Percentiles rank a stretch among this genome's conserved stretches.
Evolutionary conservation across 2,329 filamentous ascomycete species (phyloP).

Genomic region (Exophiala xenobiotica): DNA sequence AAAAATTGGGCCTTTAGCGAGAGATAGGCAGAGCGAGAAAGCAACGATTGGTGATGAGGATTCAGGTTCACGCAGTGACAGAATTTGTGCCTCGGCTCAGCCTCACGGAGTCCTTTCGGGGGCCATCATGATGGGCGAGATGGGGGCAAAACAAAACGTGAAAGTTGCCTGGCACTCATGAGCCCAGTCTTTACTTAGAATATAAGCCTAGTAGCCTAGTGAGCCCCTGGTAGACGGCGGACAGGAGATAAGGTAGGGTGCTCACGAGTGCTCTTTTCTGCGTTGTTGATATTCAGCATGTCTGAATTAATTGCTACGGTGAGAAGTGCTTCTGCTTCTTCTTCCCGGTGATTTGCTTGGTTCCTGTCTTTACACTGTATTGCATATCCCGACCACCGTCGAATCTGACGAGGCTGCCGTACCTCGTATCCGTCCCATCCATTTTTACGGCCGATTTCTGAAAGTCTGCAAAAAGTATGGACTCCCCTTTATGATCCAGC

Average conservation of each 20-base stretch:
- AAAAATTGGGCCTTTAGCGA: not conserved
- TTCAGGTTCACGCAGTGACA: not conserved
- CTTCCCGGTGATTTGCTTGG: not conserved
- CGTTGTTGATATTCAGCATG: conserved; percentile 4
- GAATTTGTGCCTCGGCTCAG: conserved; percentile 2
- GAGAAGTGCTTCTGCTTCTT: conserved; percentile 4
- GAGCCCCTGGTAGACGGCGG: too few species aligned
- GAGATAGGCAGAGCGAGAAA: not conserved
- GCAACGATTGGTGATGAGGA: not conserved
- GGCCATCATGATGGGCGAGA: too few species aligned
- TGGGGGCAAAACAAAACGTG: too few species aligned
- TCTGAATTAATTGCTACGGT: conserved; percentile 3
- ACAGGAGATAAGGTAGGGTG: too few species aligned
- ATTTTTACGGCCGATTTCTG: not conserved
- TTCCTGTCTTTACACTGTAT: not conserved
- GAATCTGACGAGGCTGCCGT: conserved; percentile 2
- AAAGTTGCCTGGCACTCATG: too few species aligned
- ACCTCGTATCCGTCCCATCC: conserved; percentile 11
- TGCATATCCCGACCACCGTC: not conserved
- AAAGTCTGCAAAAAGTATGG: not conserved
- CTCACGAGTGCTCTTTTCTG: conserved; percentile 5
- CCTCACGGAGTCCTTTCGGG: not conserved
- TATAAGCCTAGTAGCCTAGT: too few species aligned
- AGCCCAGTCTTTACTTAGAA: too few species aligned
- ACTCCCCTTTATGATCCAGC: not conserved